Percentiles rank a stretch among this genome's conserved stretches.
Conservation (phyloP, 192 early-diverging fungal species). For the Anaeromyces robustus region DNA sequence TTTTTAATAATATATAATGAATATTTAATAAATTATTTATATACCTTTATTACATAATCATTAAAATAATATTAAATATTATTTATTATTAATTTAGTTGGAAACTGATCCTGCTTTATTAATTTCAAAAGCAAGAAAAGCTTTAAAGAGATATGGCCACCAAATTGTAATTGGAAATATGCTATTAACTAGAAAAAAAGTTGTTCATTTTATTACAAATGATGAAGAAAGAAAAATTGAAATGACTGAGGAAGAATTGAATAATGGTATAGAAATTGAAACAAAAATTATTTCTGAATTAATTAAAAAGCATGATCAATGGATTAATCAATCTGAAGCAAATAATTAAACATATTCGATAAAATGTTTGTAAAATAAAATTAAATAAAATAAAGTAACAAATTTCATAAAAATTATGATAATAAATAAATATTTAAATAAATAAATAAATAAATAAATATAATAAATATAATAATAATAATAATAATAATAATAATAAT, state of each 20-base stretch:
- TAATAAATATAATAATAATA: no score
- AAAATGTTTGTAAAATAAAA: no score
- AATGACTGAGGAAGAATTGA: constrained; percentile 33
- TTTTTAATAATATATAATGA: no score
- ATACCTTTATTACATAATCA: no score
- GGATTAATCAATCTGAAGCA: constrained; percentile 25
- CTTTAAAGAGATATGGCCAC: constrained; percentile 78
- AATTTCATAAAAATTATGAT: no score
- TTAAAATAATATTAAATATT: no score
- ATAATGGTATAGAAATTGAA: constrained; percentile 49
- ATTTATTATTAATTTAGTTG: constrained; percentile 17
- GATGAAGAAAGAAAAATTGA: constrained; percentile 18
- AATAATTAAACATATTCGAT: no score
- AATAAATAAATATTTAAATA: no score
- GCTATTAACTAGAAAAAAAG: constrained; percentile 68
- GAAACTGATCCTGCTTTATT: constrained; percentile 81
- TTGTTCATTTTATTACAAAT: constrained; percentile 36
- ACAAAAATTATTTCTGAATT: constrained; percentile 54
- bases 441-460: no score
- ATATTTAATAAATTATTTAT: no score
- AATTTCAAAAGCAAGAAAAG: constrained; percentile 59
- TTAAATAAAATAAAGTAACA: no score
- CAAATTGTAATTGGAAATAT: constrained; percentile 96
- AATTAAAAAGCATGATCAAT: constrained; percentile 40
- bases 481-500: no score